Percentiles rank a stretch among this genome's conserved stretches.
Conservation (phyloP, 768 basidiomycete genomes). For the Leucocoprinus sp. region DNA sequence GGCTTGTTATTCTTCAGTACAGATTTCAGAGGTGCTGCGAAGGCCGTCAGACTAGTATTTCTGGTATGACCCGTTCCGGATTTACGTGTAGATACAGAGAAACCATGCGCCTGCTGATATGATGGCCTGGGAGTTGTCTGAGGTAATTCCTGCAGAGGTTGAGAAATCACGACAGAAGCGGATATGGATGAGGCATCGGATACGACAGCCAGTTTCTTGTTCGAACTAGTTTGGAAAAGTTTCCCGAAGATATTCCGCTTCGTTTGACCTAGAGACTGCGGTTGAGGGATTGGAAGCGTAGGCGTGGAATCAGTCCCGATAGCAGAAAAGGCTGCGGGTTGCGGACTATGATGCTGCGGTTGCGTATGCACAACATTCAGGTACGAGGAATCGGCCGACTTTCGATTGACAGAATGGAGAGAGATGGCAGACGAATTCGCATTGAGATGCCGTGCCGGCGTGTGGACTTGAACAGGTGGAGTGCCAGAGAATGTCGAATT, state of each 20-base stretch:
- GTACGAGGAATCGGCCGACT: constrained; percentile 10
- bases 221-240: constrained; percentile 46
- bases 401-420: constrained; percentile 13
- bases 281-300: constrained; percentile 16
- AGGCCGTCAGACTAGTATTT: constrained; percentile 20
- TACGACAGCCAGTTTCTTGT: constrained; percentile 10
- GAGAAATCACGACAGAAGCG: neutral
- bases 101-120: constrained; percentile 2
- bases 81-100: constrained; percentile 14
- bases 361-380: constrained; percentile 12
- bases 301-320: constrained; percentile 7
- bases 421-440: constrained; percentile 22
- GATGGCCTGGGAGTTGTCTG: constrained; percentile 7
- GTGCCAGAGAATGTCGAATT: constrained; percentile 5
- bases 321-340: constrained; percentile 3
- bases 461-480: constrained; percentile 4
- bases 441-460: constrained; percentile 6
- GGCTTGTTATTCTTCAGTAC: constrained; percentile 21
- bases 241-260: constrained; percentile 63
- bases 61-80: constrained; percentile 18
- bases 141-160: neutral
- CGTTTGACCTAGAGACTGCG: constrained; percentile 20
- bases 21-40: constrained; percentile 20
- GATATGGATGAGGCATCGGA: constrained; percentile 8
- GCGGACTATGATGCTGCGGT: constrained; percentile 8